Conservation (phyloP, 1,284 basidiomycete genomes). For the Coniferiporia weirii region DNA sequence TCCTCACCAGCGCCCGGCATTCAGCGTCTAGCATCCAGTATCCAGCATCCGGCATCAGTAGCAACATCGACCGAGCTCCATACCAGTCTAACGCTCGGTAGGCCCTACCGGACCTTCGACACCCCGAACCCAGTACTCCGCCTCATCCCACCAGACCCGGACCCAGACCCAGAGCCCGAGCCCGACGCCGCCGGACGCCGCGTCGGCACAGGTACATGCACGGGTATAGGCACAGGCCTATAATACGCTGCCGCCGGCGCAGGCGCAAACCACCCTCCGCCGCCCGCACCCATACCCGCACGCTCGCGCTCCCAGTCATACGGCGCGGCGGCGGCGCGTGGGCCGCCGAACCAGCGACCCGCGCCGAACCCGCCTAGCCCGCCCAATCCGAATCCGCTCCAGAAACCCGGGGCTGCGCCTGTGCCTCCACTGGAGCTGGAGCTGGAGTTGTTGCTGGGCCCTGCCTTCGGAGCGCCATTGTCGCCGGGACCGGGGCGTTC, state of each 20-base stretch:
- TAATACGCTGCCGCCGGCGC: neutral
- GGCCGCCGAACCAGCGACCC: neutral
- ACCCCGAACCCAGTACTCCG: conserved; percentile 16
- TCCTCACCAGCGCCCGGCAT: too few relatives aligned
- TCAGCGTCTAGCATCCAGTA: too few relatives aligned
- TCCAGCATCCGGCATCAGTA: too few relatives aligned
- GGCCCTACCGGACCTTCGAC: conserved; percentile 11
- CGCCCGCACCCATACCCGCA: neutral
- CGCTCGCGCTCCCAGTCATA: conserved; percentile 18
- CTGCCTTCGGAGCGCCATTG: neutral
- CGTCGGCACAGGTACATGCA: too few relatives aligned
- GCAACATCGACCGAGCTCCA: too few relatives aligned
- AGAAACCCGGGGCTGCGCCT: conserved; percentile 5
- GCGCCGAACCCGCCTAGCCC: conserved; percentile 10
- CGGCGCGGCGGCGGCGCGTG: neutral
- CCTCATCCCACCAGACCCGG: neutral
- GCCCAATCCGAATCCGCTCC: conserved; percentile 14
- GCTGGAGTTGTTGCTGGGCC: neutral
- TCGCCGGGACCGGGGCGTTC: neutral
- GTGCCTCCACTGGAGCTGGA: neutral
- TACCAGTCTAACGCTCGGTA: too few relatives aligned
- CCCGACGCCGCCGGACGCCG: neutral
- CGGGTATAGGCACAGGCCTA: neutral
- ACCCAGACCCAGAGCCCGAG: conserved; percentile 11
- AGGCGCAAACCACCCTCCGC: neutral